Base-by-base conservation (phyloP, 306 rosid genomes). In the Coriaria nepalensis region DNA sequence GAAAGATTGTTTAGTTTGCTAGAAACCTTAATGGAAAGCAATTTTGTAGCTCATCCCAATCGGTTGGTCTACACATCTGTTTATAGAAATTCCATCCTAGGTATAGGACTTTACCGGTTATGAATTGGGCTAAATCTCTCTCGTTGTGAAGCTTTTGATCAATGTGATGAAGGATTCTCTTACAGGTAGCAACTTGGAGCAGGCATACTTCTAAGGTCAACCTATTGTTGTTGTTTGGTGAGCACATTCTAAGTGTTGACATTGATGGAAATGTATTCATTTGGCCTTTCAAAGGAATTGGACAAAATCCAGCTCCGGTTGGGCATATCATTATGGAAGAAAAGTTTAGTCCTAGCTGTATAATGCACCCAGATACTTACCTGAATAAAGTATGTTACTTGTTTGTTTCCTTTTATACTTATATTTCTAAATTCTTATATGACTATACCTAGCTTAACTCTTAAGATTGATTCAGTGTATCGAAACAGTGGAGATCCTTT, bases 281-380 rank as follows among this genome's bases (percentile, higher is more conserved):
- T 43, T 90, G 97, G 97, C 65, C 80, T 8, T 84, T 90, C 50
- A 84, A 90, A 70, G 84, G 78, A 59, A 53, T 66, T 61, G 78
- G 67, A 4, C 65, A 75, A 62, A 75, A 66, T 63, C 77, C 50
- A 37, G 66, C 70, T 55, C 84, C 94, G 0, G 45, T 67, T 56
- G 82, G 72, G 10, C 90, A 79, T 62, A 59, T 90, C 40, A 35
- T 29, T 63, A 53, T 90, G 9, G 85, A 62, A 20, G 62, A 52
- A 7, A 62, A 73, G 41, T 74, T 84, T 55, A 73, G 36, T 50
- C 85, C 93, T 42, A 76, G 72, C 60, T 81, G 87, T 69, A 54
- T 84, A 66, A 64, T 79, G 69, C 97, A 90, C 73, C 97, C 97
- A 0, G 97, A 90, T 61, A 84, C 97, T 47, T 84, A 84, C 67